These are phyloP conservation scores for Sungouiozyma intestinalis DNA, from an alignment of 805 yeast species.

Conservation along the genomic window DNA sequence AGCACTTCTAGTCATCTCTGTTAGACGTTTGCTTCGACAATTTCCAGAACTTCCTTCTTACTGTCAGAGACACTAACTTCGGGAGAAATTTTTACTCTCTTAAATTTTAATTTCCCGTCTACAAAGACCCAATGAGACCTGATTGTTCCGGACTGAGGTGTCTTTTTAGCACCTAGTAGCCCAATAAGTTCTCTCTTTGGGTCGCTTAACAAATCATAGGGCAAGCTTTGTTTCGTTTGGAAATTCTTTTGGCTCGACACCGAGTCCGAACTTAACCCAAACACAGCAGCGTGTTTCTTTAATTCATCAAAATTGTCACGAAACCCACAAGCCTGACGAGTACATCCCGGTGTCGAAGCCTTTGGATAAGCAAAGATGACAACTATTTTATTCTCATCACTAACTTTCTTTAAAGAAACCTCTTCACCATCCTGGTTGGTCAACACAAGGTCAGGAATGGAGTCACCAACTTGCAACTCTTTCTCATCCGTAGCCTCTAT, in stretches of 20 bases:
- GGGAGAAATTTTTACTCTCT: conserved; percentile 36
- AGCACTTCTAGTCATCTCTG: no score
- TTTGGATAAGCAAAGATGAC: conserved; percentile 73
- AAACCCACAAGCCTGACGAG: conserved; percentile 87
- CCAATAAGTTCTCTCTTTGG: conserved; percentile 61
- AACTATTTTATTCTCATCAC: conserved; percentile 34
- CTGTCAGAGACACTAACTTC: conserved; percentile 52
- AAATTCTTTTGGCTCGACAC: conserved; percentile 70
- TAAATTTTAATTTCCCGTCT: conserved; percentile 52
- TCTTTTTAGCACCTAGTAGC: conserved; percentile 72
- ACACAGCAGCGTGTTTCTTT: conserved; percentile 39
- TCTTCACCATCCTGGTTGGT: conserved; percentile 61
- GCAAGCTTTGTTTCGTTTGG: conserved; percentile 59
- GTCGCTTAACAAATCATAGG: conserved; percentile 68
- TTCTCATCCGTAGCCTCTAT: conserved; percentile 1
- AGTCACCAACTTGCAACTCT: conserved; percentile 44
- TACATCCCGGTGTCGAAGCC: conserved; percentile 95
- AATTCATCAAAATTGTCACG: conserved; percentile 46
- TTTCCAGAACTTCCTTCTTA: conserved; percentile 41
- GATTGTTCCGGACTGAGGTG: conserved; percentile 56
- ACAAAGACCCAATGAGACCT: conserved; percentile 90
- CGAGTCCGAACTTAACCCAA: conserved; percentile 79
- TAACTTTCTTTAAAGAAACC: conserved; percentile 38
- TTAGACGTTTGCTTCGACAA: conserved; percentile 10
- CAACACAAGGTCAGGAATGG: conserved; percentile 53